phyloP scores from a whole-genome alignment of 78 protist species.

The Protostelium mycophagum region DNA sequence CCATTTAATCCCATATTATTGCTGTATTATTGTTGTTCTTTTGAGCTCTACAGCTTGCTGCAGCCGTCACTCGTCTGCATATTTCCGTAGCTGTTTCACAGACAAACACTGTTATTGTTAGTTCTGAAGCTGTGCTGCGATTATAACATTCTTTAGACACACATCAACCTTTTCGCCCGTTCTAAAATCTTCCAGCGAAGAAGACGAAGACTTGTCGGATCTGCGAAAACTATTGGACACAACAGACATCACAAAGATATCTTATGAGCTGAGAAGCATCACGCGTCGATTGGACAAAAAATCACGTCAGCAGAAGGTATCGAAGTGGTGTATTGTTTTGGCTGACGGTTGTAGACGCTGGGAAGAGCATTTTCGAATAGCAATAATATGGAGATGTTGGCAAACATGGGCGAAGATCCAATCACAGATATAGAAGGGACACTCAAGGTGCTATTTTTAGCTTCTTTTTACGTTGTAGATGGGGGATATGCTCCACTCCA shows the following conservation, averaged over 20 bases:
- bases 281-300: background rate
- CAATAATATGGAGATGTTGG: background rate
- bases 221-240: background rate
- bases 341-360: background rate
- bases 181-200: background rate
- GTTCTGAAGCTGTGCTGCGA: too few relatives aligned
- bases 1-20: too few relatives aligned
- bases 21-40: too few relatives aligned
- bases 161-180: background rate
- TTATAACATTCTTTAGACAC: too few relatives aligned
- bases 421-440: background rate
- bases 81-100: too few relatives aligned
- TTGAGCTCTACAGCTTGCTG: too few relatives aligned
- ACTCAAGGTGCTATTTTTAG: too few relatives aligned
- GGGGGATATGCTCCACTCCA: too few relatives aligned
- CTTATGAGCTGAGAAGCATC: background rate
- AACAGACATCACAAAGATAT: background rate
- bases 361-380: background rate
- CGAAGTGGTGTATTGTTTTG: too few relatives aligned
- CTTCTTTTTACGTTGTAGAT: too few relatives aligned
- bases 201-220: background rate
- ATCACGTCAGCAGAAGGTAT: background rate
- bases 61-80: too few relatives aligned
- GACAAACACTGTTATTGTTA: too few relatives aligned
- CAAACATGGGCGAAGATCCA: background rate